Evolutionary conservation across 192 early-diverging fungal species (phyloP).

Genomic region (Coemansia sp.): DNA sequence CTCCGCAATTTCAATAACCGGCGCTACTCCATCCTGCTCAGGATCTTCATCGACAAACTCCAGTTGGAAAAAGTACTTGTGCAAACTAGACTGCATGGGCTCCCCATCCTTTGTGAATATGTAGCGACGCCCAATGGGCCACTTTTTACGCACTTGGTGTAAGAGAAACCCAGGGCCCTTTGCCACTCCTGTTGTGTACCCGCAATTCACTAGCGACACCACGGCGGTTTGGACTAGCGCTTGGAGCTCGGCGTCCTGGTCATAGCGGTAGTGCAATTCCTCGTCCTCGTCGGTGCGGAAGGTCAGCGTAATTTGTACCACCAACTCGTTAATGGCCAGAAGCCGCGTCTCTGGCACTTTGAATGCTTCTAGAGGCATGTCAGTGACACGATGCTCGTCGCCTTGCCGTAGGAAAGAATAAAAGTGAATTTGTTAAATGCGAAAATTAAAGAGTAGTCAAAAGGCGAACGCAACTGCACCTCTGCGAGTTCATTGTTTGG

Average conservation of each 20-base stretch:
- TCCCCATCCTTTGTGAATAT: constrained; percentile 55
- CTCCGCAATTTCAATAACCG: constrained; percentile 45
- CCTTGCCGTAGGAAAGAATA: neutral
- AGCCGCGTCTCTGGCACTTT: constrained; percentile 52
- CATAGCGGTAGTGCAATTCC: constrained; percentile 43
- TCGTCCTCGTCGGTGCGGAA: constrained; percentile 52
- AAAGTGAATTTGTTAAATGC: neutral
- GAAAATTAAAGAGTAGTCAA: neutral
- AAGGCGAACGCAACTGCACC: neutral
- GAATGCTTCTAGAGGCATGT: constrained; percentile 34
- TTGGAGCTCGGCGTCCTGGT: constrained; percentile 33
- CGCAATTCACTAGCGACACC: constrained; percentile 52
- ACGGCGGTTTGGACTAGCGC: constrained; percentile 42
- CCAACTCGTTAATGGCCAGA: constrained; percentile 44
- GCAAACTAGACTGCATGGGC: constrained; percentile 50
- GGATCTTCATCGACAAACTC: constrained; percentile 39
- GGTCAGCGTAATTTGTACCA: constrained; percentile 50
- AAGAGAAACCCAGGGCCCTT: constrained; percentile 52
- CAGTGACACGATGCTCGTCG: neutral
- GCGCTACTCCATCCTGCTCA: neutral
- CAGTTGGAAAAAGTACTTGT: constrained; percentile 57
- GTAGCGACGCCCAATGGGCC: constrained; percentile 52
- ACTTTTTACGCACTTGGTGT: constrained; percentile 54
- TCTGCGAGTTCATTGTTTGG: neutral
- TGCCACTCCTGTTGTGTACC: constrained; percentile 43